Percentiles rank a stretch among this genome's conserved stretches.
Conservation (phyloP, 2,329 filamentous ascomycete genomes). For the Fusarium kyushuense region DNA sequence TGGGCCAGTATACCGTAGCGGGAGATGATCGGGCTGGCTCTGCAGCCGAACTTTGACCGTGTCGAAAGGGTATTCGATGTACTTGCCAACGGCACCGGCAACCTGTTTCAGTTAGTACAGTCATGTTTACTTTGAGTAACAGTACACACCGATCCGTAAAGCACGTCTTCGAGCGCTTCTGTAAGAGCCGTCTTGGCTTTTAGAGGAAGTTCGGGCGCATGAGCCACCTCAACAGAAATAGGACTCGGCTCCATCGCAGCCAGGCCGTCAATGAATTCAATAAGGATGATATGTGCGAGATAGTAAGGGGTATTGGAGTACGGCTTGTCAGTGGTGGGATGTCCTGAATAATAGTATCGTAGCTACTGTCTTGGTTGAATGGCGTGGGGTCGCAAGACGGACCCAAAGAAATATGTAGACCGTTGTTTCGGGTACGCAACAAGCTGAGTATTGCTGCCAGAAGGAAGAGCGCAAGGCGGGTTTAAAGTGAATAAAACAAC, state of each 20-base stretch:
- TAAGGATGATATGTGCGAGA: background rate
- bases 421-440: background rate
- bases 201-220: conserved; percentile 47
- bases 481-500: background rate
- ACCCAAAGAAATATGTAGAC: background rate
- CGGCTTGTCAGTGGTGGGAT: background rate
- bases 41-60: conserved; percentile 98
- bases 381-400: conserved; percentile 20
- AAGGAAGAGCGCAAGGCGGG: background rate
- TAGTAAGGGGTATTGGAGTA: background rate
- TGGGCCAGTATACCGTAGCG: conserved; percentile 85
- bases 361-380: background rate
- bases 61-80: conserved; percentile 98
- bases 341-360: conserved; percentile 14
- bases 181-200: conserved; percentile 58
- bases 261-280: background rate
- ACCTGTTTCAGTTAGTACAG: conserved; percentile 59
- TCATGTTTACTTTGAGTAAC: background rate
- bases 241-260: conserved; percentile 50
- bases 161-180: conserved; percentile 86
- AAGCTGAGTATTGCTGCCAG: background rate
- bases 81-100: conserved; percentile 91
- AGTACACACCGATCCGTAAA: conserved; percentile 82
- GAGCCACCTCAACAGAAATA: conserved; percentile 46
- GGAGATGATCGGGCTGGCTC: conserved; percentile 88